Evolutionary conservation across 768 basidiomycete genomes (phyloP), one percentile per base, ranked within the genome.

Genomic region (Termitomyces sp.): DNA sequence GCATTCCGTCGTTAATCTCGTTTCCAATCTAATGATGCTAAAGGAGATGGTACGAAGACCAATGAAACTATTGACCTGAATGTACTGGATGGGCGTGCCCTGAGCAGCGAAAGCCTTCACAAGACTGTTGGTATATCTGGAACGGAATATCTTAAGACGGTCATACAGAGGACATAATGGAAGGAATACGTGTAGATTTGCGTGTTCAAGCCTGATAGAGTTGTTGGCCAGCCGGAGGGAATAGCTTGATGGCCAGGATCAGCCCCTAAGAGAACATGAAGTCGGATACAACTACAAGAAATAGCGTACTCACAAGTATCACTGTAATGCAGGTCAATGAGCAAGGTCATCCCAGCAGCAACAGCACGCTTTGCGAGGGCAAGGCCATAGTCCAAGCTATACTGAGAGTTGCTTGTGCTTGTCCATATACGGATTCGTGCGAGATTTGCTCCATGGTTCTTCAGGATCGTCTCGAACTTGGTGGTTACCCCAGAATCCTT

Each of bases 401-500:
- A 85, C 24, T 77, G 66, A 1, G 72, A 65, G 51, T 75, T 73
- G 58, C 74, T 75, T n/a, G 80, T 81, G 59, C 82, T 79, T 0
- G 83, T 85, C 85, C 85, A 87, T 29, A 87, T 69, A 13, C 85
- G 73, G 46, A 85, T 80, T 13, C 85, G 78, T 9, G 81, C 84
- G 7, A 83, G 70, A 60, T 85, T 86, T 46, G 75, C 72, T 33
- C 84, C 85, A 58, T 83, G 79, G 48, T 75, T 75, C 12, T 68
- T 68, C 7, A 85, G 70, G 54, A 87, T 86, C 0, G 71, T 76
- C 62, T 87, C 84, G 57, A 84, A 78, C 59, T 70, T 70, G 28
- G 66, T 68, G 8, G 66, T 64, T 1, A 67, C 60, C 6, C 75
- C 74, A 22, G 68, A 66, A 58, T 82, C 80, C 26, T 76, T 73